Evolutionary conservation across 257 asterid genomes (phyloP).

Genomic region (Lavandula angustifolia): DNA sequence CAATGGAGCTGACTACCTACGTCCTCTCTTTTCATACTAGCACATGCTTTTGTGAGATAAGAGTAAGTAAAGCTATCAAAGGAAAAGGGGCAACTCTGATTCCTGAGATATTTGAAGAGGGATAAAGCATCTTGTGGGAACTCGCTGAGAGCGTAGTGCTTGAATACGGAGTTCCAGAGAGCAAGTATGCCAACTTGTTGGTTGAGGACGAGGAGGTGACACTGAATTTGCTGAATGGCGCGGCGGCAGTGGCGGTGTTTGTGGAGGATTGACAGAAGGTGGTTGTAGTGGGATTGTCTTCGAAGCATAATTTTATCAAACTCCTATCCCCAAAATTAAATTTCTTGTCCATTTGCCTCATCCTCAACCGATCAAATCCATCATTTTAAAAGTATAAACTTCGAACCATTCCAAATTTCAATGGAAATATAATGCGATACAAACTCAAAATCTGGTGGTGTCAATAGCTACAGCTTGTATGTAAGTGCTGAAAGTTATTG

Average conservation of each 20-base stretch:
- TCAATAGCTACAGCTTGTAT: too few relatives aligned
- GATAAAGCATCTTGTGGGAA: constrained; percentile 53
- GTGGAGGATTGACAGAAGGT: constrained; percentile 39
- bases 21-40: constrained; percentile 32
- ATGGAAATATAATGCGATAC: too few relatives aligned
- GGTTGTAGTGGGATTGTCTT: constrained; percentile 21
- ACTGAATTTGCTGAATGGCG: constrained; percentile 48
- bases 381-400: too few relatives aligned
- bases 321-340: too few relatives aligned
- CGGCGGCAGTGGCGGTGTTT: constrained; percentile 33
- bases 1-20: constrained; percentile 57
- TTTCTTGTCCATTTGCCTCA: background rate
- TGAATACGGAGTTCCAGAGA: constrained; percentile 61
- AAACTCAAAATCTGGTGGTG: too few relatives aligned
- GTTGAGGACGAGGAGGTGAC: constrained; percentile 6
- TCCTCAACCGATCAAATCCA: background rate
- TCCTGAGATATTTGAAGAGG: constrained; percentile 49
- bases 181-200: constrained; percentile 26
- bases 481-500: too few relatives aligned
- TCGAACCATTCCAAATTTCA: background rate
- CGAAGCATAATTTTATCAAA: constrained; percentile 34
- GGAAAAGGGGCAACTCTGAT: constrained; percentile 16
- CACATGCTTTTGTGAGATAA: constrained; percentile 61
- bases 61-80: constrained; percentile 68
- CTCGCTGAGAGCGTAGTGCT: constrained; percentile 57